These are phyloP conservation scores for Lobulomyces angularis DNA, from an alignment of 192 early-diverging fungal genomes.

Conservation along the genomic window DNA sequence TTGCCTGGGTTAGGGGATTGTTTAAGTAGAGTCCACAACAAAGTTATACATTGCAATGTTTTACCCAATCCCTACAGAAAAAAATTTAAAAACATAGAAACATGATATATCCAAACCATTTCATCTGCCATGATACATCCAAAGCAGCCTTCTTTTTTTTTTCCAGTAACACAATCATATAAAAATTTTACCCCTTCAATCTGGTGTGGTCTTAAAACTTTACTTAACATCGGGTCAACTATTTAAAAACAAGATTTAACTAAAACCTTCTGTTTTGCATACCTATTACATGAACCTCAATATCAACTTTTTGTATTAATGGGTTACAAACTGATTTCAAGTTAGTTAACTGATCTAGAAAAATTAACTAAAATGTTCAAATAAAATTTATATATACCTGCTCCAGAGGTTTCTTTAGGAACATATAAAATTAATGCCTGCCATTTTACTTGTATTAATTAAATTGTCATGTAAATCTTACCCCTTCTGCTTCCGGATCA, in stretches of 20 bases:
- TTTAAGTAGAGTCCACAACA: slow-evolving; percentile 92
- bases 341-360: too few species aligned
- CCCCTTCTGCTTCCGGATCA: too few species aligned
- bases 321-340: too few species aligned
- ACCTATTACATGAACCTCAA: slow-evolving; percentile 56
- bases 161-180: slow-evolving; percentile 87
- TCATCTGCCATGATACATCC: slow-evolving; percentile 99
- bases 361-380: too few species aligned
- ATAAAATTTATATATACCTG: slow-evolving; percentile 28
- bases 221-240: slow-evolving; percentile 72
- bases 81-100: not conserved
- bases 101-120: slow-evolving; percentile 39
- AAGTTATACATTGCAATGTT: slow-evolving; percentile 56
- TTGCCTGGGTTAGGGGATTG: slow-evolving; percentile 82
- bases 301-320: slow-evolving; percentile 23
- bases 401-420: slow-evolving; percentile 34
- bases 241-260: slow-evolving; percentile 1
- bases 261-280: not conserved
- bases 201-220: slow-evolving; percentile 87
- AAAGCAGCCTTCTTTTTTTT: slow-evolving; percentile 52
- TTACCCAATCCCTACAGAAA: slow-evolving; percentile 36
- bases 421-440: slow-evolving; percentile 18
- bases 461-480: too few species aligned
- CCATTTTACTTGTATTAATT: too few species aligned
- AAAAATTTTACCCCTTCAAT: slow-evolving; percentile 92